Base-by-base conservation (phyloP, 768 basidiomycete species). In the Russula vinacea region DNA sequence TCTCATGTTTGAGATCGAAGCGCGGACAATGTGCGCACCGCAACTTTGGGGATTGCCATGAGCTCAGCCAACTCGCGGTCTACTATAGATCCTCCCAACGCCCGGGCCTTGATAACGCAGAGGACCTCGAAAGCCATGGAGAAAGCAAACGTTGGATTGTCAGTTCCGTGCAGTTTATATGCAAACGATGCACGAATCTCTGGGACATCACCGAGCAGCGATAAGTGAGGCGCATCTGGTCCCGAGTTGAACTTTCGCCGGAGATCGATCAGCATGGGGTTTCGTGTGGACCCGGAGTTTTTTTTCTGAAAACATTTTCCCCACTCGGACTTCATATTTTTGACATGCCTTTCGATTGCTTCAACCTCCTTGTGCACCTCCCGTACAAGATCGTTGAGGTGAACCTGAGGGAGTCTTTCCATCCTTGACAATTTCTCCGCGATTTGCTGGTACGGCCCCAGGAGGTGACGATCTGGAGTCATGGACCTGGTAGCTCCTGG, bases 321-420 rank as follows among this genome's bases (percentile, higher is more conserved):
- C 52, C 70, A 81, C 0, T 60, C 59, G 0, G 35, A 8, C 9
- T 60, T 49, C 5, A 73, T 74, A 0, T 32, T 45, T 0, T 73
- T 16, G 8, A 87, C 81, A 58, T 81, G 81, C 0, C 51, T 19
- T 29, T 75, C 67, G 39, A 88, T 79, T 1, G 40, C 68, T 0
- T 47, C 32, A 8, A 86, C 62, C 35, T 65, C 64, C 40, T 10
- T 44, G 33, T 33, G 32, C 29, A 55, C 59, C 53, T 87, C 83
- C 0, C 71, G 68, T 0, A 22, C 1, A 39, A 80, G 70, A 0
- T 69, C 62, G 33, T 8, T 3, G 10, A 75, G 1, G 0, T 67
- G 29, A 40, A 19, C 5, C 57, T 9, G 22, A 3, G 2, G 53
- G 10, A 35, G 40, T 2, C 32, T 65, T 56, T 44, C 65, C 64